Evolutionary conservation across 345 rosid genomes (phyloP), one percentile per base, ranked within the genome.

Genomic region (Citrus trifoliata): DNA sequence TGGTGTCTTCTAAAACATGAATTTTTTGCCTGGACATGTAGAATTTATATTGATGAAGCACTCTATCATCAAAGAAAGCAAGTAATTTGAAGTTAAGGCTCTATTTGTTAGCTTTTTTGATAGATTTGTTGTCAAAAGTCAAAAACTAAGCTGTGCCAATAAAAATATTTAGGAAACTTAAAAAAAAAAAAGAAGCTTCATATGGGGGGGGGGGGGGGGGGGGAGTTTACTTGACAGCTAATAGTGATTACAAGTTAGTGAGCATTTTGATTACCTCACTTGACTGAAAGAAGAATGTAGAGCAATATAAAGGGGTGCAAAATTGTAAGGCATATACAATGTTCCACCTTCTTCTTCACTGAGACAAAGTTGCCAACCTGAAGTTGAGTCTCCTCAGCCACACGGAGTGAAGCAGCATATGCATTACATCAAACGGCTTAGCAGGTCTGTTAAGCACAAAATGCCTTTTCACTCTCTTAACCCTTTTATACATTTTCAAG

Each of bases 351-450:
- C 51, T 35, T 37, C 28, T 19, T 37, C 25, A 67, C 9, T 38
- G 18, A 8, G 51, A 67, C 4, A 38, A 59, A 78, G 58, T 8
- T 2, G 76, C 51, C 37, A 88, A 22, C 63, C 70, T 78, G 19
- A 88, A 38, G 73, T 89, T 87, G 1, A 89, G 88, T 76, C 92
- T 83, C 74, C 89, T 80, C 37, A 89, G 84, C 92, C 90, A 87
- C 27, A 89, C 73, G 0, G 90, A 87, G 66, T 86, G 92, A 74
- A 86, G 85, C 79, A 87, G 79, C 92, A 89, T 85, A 69, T 81
- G 76, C 55, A 89, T 77, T 70, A 83, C 86, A 73, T 89, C 92
- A 73, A 81, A 89, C 0, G 92, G 88, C 76, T 86, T 76, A 0
- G 92, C 83, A 2, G 90, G 90, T 73, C 89, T 84, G 18, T 87